Evolutionary conservation across 176 grass and related monocot species (phyloP).

Genomic region (Elymus sibiricus): DNA sequence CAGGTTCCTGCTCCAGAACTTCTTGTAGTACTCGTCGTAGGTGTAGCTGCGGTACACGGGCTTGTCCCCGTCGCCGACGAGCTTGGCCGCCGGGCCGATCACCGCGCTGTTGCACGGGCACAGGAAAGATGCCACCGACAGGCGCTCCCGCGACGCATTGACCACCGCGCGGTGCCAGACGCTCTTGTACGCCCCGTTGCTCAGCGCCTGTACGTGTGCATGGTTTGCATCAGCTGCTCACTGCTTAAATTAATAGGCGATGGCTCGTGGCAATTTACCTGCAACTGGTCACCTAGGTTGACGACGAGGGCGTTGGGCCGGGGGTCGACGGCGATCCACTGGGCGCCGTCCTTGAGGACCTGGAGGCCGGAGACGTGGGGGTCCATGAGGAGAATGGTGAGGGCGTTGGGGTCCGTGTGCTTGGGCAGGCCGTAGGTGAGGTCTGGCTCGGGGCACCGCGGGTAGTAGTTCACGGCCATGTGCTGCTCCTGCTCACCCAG

Average conservation of each 20-base stretch:
- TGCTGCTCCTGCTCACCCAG: conserved; percentile 80
- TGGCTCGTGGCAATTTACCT: conserved; percentile 24
- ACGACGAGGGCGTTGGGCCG: conserved; percentile 49
- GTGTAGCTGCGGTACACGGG: conserved; percentile 57
- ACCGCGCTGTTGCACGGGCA: conserved; percentile 77
- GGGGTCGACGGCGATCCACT: conserved; percentile 63
- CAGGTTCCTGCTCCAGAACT: conserved; percentile 73
- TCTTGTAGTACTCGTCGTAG: conserved; percentile 84
- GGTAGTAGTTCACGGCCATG: conserved; percentile 97
- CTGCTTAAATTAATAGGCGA: background rate
- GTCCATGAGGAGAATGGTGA: conserved; percentile 76
- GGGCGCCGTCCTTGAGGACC: conserved; percentile 50
- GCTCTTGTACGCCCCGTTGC: conserved; percentile 87
- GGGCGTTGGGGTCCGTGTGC: conserved; percentile 74
- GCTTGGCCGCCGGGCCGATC: conserved; percentile 50
- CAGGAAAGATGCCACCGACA: conserved; percentile 94
- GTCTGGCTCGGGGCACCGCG: conserved; percentile 72
- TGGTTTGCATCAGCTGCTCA: background rate
- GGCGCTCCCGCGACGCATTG: conserved; percentile 57
- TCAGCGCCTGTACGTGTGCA: conserved; percentile 42
- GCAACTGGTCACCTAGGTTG: conserved; percentile 83
- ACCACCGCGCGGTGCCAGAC: conserved; percentile 90
- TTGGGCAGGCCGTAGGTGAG: conserved; percentile 67
- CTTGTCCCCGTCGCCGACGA: conserved; percentile 19
- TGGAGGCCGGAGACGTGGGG: conserved; percentile 72